Base-by-base conservation (phyloP, 148 eudicot species). In the Silene conica region DNA sequence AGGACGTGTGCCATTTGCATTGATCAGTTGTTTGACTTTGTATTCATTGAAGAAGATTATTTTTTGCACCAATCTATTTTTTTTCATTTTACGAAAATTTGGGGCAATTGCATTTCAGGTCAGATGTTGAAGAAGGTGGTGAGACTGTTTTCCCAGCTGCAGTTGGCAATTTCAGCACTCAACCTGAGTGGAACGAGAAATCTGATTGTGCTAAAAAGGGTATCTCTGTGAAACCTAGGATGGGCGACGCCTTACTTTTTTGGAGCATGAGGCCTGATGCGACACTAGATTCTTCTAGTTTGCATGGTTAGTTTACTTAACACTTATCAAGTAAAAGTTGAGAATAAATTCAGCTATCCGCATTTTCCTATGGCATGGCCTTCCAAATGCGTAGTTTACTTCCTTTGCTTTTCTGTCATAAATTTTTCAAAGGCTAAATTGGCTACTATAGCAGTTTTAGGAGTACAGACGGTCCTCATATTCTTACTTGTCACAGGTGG, bases 41-140 rank as follows among this genome's bases (percentile, higher is more conserved):
- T 63, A 11, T 3, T 64, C 16, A 54, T 56, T 45, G 21, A 34
- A 34, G 2, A 68, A 21, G 38, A 67, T 2, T 6, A 19, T 48
- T 1, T 11, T 31, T 63, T 19, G 31, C 20, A 63, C 8, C 15
- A 25, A 25, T 52, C 19, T 3, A 64, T 56, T 34, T 3, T 3
- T 50, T 22, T 23, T 41, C n/a, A 2, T 50, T 46, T 23, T 34
- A 45, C 10, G 7, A 50, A 46, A 69, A 11, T 57, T 45, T 31
- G 19, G 70, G 61, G 46, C 45, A n/a, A 14, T 65, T 11, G 13
- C 26, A n/a, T 75, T 78, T 69, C 65, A 90, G 96, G 81, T 88
- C 90, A 72, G 96, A 90, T 81, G 90, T 90, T 74, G 90, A 90
- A 87, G 92, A 88, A 81, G 96, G 90, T 73, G 90, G 96, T 67